Base-by-base conservation (phyloP, 163 green algal species). In the Scenedesmus sp. region DNA sequence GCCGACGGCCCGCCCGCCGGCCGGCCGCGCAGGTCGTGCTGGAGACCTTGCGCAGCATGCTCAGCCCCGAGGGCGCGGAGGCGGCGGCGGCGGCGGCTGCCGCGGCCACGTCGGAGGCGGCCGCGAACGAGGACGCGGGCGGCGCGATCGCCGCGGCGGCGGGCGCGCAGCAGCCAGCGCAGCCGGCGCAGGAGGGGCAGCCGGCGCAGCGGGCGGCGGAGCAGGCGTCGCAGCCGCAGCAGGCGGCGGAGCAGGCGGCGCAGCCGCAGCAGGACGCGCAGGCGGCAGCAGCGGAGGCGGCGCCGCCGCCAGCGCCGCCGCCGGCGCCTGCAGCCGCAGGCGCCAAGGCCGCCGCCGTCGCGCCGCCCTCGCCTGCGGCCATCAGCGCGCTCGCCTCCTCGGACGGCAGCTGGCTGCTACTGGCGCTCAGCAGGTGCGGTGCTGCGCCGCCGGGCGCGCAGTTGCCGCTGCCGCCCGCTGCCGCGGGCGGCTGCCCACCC, bases 351-450 rank as follows among this genome's bases (percentile, higher is more conserved):
- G 39, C 39, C 39, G 39, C 39, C 39, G 39, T 31, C 39, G 63
- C n/a, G 15, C 34, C 36, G 1, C 34, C 26, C 1, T 54, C 45
- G 56, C 56, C 56, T 64, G 56, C 56, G 2, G 11, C 31, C 2
- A 48, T 75, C 48, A 15, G 31, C 15, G 28, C 22, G 1, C 33
- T 77, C 4, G 22, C 33, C 11, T 13, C 33, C 9, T 56, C 51
- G 7, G 64, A 77, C 17, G 67, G 67, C 51, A 77, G 36, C 67
- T 77, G 67, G 67, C 51, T 77, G 28, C 34, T 60, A 14, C 50
- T 60, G 26, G 67, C 34, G 26, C 67, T 77, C 9, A 66, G 51
- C 67, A 74, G 60, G 64, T 74, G 15, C 56, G n/a, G 63, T 44
- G 4, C 22, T 26, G 20, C 54, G 31, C 2, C 50, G 50, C 50